Evolutionary conservation across 2,329 filamentous ascomycete species (phyloP).

Genomic region (Diplodia sapinea): DNA sequence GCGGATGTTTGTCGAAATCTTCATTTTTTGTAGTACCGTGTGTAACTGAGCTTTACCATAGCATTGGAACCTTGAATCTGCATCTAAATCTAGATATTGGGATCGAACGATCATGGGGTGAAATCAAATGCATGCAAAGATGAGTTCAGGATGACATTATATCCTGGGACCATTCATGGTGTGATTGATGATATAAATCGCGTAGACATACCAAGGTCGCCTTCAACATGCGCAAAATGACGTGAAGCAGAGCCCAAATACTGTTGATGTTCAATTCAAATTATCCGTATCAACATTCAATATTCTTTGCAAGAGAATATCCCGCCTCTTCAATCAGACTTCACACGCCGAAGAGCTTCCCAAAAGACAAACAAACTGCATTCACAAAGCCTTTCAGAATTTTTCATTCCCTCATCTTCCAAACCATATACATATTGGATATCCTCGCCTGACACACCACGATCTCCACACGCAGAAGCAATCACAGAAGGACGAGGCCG

Average conservation of each 20-base stretch:
- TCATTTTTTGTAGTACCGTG: too few species aligned
- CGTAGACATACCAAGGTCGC: neutral
- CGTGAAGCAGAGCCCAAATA: neutral
- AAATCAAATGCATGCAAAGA: neutral
- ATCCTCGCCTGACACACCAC: neutral
- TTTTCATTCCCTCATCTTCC: neutral
- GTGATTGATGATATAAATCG: neutral
- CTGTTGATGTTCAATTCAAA: neutral
- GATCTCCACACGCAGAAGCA: neutral
- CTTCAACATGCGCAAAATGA: too few species aligned
- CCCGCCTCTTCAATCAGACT: neutral
- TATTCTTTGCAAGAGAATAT: neutral
- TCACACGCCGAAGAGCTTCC: neutral
- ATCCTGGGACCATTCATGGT: neutral
- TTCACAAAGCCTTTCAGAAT: neutral
- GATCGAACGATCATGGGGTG: neutral
- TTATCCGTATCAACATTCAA: neutral
- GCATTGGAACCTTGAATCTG: neutral
- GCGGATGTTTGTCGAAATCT: too few species aligned
- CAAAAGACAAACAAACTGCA: neutral
- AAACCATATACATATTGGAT: conserved; percentile 10
- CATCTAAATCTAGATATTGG: neutral
- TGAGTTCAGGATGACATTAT: neutral
- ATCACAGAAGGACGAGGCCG: neutral
- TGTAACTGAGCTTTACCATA: too few species aligned